These are phyloP conservation scores for Mortierella sp. DNA, from an alignment of 371 early-diverging fungal species.

Conservation along the genomic window DNA sequence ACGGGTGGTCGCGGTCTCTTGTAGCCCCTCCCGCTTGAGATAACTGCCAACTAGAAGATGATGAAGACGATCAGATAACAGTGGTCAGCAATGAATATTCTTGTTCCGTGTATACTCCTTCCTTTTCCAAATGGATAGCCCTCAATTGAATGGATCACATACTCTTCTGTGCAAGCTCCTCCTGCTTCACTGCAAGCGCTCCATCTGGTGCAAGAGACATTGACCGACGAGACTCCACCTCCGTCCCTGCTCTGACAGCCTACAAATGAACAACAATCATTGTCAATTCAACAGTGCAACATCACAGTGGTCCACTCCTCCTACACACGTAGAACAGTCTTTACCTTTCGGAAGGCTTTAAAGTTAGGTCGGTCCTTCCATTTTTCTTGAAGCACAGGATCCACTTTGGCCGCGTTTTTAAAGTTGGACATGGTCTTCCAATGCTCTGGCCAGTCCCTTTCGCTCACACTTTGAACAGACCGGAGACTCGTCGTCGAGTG, in stretches of 20 bases:
- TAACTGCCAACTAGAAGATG: constrained; percentile 11
- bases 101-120: too few relatives aligned
- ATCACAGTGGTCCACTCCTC: too few relatives aligned
- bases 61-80: background rate
- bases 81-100: background rate
- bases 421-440: constrained; percentile 46
- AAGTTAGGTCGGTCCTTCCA: constrained; percentile 46
- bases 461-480: background rate
- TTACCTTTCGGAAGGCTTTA: constrained; percentile 47
- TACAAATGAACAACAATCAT: background rate
- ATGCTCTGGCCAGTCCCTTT: constrained; percentile 40
- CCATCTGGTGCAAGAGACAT: constrained; percentile 16
- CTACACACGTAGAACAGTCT: too few relatives aligned
- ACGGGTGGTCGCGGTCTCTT: constrained; percentile 6
- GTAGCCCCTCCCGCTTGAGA: constrained; percentile 22
- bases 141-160: constrained; percentile 4
- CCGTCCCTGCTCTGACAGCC: constrained; percentile 24
- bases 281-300: background rate
- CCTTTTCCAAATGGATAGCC: too few relatives aligned
- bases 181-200: constrained; percentile 19
- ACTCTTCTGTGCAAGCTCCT: constrained; percentile 19
- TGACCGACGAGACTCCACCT: constrained; percentile 4
- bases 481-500: too few relatives aligned
- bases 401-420: constrained; percentile 11
- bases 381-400: constrained; percentile 14